Conservation (phyloP, 306 rosid genomes). For the Pterocarpus santalinus region DNA sequence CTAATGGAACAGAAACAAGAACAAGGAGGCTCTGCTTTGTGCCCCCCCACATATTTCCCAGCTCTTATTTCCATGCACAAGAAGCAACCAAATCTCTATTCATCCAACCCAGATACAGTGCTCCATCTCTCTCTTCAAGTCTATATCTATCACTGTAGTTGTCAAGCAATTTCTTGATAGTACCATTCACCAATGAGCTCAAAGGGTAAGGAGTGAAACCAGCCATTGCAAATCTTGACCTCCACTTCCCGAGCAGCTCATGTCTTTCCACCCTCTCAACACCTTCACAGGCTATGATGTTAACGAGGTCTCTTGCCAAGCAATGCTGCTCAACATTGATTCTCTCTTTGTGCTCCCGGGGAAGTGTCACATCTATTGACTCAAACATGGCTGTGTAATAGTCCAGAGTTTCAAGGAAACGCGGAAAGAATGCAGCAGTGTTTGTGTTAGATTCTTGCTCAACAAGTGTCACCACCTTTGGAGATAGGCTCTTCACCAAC, state of each 20-base stretch:
- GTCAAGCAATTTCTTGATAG: constrained; percentile 85
- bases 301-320: constrained; percentile 91
- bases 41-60: constrained; percentile 15
- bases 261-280: constrained; percentile 92
- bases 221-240: constrained; percentile 84
- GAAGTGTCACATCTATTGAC: constrained; percentile 86
- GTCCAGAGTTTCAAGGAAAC: constrained; percentile 78
- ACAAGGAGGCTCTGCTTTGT: constrained; percentile 26
- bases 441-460: constrained; percentile 97
- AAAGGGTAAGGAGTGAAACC: constrained; percentile 90
- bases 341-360: constrained; percentile 78
- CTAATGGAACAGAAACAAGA: constrained; percentile 42
- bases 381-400: constrained; percentile 93
- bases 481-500: constrained; percentile 84
- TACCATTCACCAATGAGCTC: constrained; percentile 88
- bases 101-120: constrained; percentile 98
- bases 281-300: constrained; percentile 96
- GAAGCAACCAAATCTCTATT: constrained; percentile 93
- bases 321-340: constrained; percentile 97
- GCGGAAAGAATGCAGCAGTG: constrained; percentile 82
- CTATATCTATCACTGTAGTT: constrained; percentile 76
- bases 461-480: constrained; percentile 96
- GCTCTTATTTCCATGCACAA: constrained; percentile 87
- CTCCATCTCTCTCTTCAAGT: constrained; percentile 86
- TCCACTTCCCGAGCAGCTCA: constrained; percentile 93